Percentiles rank a stretch among this genome's conserved stretches.
Evolutionary conservation across 192 early-diverging fungal genomes (phyloP).

Genomic region (Coemansia biformis): DNA sequence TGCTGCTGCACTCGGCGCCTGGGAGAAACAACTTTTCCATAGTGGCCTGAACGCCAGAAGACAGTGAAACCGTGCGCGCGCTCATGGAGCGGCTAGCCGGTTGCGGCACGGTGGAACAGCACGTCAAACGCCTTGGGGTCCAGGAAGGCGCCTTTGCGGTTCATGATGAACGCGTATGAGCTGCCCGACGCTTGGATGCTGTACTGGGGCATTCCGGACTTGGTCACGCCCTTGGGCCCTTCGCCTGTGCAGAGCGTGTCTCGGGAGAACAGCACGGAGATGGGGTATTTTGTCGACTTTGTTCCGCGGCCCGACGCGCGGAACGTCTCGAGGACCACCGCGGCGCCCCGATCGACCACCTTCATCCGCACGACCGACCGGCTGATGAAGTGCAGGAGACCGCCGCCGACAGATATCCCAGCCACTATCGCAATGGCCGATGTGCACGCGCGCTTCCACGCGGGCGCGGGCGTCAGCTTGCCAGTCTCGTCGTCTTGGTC

Average conservation of each 20-base stretch:
- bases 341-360: constrained; percentile 12
- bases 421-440: constrained; percentile 23
- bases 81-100: no score
- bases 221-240: constrained; percentile 24
- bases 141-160: constrained; percentile 27
- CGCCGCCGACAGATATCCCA: constrained; percentile 27
- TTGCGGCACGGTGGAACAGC: constrained; percentile 24
- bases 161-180: constrained; percentile 33
- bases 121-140: constrained; percentile 27
- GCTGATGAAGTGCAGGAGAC: constrained; percentile 36
- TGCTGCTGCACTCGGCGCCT: constrained; percentile 57
- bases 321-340: constrained; percentile 36
- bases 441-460: constrained; percentile 39
- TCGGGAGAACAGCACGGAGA: constrained; percentile 19
- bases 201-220: constrained; percentile 26
- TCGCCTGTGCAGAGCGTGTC: constrained; percentile 31
- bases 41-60: constrained; percentile 22
- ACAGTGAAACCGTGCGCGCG: no score
- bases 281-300: constrained; percentile 7
- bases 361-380: constrained; percentile 30
- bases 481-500: constrained; percentile 39
- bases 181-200: constrained; percentile 20
- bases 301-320: constrained; percentile 23
- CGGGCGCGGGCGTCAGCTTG: constrained; percentile 14
- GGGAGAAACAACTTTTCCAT: constrained; percentile 74